Evolutionary conservation across 148 eudicot species (phyloP).

Genomic region (Rhododendron vialii): DNA sequence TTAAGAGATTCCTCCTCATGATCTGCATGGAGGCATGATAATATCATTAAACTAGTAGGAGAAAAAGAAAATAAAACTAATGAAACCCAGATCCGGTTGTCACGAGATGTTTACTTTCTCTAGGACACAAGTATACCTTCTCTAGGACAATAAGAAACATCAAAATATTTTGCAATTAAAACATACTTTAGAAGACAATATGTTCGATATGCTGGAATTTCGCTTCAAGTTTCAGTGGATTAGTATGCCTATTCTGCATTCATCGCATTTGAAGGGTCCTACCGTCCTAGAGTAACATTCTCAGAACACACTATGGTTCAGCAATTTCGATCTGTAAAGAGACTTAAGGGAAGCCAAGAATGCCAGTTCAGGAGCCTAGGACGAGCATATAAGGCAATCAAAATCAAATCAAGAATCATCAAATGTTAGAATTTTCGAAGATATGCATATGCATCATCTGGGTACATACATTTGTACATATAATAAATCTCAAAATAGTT

Average conservation of each 20-base stretch:
- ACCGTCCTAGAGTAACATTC: background rate
- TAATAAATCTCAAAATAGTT: background rate
- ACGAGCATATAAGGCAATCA: background rate
- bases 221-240: background rate
- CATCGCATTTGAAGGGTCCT: background rate
- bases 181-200: background rate
- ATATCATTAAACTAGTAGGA: background rate
- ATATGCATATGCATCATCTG: background rate
- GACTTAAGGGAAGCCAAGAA: background rate
- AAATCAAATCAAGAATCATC: background rate
- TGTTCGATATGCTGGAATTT: background rate
- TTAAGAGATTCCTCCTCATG: slow-evolving; percentile 79
- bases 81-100: background rate
- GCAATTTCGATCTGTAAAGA: background rate
- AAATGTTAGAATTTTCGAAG: background rate
- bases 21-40: slow-evolving; percentile 31
- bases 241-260: background rate
- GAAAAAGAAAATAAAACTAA: background rate
- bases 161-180: background rate
- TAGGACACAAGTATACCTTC: background rate
- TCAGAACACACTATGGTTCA: background rate
- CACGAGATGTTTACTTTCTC: background rate
- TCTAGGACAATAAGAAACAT: background rate
- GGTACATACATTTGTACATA: background rate
- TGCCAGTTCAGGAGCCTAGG: background rate